Conservation (phyloP, 2,329 filamentous ascomycete species). For the Coniochaeta prunicola region DNA sequence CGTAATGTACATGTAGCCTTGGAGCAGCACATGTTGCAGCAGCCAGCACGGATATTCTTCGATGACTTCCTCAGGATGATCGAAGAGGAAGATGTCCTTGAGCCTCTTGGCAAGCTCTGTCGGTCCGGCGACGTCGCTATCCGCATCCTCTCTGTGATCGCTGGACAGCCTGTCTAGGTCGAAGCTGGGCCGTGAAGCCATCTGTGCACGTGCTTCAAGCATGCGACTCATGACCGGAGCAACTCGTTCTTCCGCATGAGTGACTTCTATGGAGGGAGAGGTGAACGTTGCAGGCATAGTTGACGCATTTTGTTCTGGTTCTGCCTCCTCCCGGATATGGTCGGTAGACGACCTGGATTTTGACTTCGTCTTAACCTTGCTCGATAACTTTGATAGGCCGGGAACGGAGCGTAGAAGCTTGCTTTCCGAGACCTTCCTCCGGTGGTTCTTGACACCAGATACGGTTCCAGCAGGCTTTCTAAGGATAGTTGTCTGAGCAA, state of each 20-base stretch:
- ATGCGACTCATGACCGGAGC: slow-evolving; percentile 72
- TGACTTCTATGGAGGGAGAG: slow-evolving; percentile 20
- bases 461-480: slow-evolving; percentile 4
- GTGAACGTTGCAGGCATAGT: slow-evolving; percentile 9
- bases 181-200: slow-evolving; percentile 51
- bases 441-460: slow-evolving; percentile 27
- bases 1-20: slow-evolving; percentile 95
- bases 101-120: slow-evolving; percentile 62
- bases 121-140: slow-evolving; percentile 31
- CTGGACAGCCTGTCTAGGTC: slow-evolving; percentile 41
- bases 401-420: slow-evolving; percentile 60
- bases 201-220: slow-evolving; percentile 62
- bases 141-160: slow-evolving; percentile 25
- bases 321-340: slow-evolving; percentile 22
- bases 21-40: slow-evolving; percentile 81
- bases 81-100: slow-evolving; percentile 81
- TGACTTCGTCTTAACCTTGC: slow-evolving; percentile 26
- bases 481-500: slow-evolving; percentile 36
- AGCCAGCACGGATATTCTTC: slow-evolving; percentile 94
- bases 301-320: slow-evolving; percentile 13
- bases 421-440: slow-evolving; percentile 55
- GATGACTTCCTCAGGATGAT: slow-evolving; percentile 75
- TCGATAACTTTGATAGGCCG: slow-evolving; percentile 37
- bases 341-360: slow-evolving; percentile 22
- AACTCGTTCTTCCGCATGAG: slow-evolving; percentile 36